Evolutionary conservation across 768 basidiomycete genomes (phyloP).

Genomic region (Boletus barrowsii): DNA sequence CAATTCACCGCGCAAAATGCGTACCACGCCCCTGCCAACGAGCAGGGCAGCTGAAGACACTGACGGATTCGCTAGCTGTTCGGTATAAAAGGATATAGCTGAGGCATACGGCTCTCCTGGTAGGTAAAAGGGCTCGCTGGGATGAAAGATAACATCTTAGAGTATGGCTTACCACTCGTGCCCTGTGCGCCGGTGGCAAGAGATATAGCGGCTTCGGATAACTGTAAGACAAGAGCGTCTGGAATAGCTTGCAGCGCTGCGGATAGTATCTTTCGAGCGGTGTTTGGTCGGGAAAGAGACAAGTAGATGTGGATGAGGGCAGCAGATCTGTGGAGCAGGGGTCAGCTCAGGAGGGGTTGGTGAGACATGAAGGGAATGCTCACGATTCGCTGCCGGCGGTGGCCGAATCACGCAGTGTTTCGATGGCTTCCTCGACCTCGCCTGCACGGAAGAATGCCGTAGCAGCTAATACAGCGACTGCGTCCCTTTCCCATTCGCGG

Average conservation of each 20-base stretch:
- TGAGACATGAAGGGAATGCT: constrained; percentile 24
- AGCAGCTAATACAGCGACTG: constrained; percentile 79
- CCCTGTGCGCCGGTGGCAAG: constrained; percentile 72
- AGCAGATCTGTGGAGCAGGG: constrained; percentile 55
- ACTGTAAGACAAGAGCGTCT: constrained; percentile 85
- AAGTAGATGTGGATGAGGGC: constrained; percentile 84
- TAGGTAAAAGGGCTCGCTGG: not conserved
- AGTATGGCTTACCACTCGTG: constrained; percentile 42
- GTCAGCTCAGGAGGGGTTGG: not conserved
- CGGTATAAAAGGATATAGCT: constrained; percentile 67
- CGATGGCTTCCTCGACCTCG: constrained; percentile 89
- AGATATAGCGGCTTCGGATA: constrained; percentile 81
- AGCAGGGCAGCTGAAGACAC: constrained; percentile 70
- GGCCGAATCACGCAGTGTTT: constrained; percentile 72
- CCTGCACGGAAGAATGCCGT: constrained; percentile 81
- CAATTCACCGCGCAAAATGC: constrained; percentile 73
- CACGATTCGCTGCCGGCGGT: constrained; percentile 86
- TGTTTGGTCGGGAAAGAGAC: constrained; percentile 83
- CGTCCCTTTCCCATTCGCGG: constrained; percentile 63
- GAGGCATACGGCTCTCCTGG: constrained; percentile 37
- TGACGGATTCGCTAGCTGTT: constrained; percentile 80
- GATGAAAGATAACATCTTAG: not conserved
- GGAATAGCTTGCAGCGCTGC: constrained; percentile 83
- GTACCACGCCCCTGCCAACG: constrained; percentile 75
- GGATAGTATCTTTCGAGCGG: constrained; percentile 83